Percentiles rank a stretch among this genome's conserved stretches.
phyloP scores from a whole-genome alignment of 2,329 filamentous ascomycete species.

The Sporothrix phasma region DNA sequence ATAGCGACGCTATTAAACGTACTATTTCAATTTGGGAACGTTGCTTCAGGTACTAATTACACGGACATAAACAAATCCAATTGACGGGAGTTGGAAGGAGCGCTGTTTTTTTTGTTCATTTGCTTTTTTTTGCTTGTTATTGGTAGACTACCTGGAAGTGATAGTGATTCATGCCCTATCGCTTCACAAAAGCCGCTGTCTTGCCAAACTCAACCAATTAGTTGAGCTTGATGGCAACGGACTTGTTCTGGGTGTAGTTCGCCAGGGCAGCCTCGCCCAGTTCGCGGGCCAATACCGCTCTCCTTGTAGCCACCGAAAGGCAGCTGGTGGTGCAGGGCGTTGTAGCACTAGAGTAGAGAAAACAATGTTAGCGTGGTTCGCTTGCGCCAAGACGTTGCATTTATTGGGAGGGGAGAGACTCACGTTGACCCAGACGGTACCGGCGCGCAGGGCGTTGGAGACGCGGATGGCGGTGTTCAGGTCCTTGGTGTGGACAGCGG shows the following conservation, averaged over 20 bases:
- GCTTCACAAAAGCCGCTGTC: not conserved
- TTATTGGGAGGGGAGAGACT: not conserved
- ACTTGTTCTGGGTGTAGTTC: slow-evolving; percentile 62
- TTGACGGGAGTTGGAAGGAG: no score
- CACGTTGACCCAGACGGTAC: slow-evolving; percentile 48
- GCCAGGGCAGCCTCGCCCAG: slow-evolving; percentile 56
- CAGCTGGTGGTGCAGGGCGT: slow-evolving; percentile 58
- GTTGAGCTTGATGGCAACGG: slow-evolving; percentile 45
- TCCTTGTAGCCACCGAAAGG: slow-evolving; percentile 62
- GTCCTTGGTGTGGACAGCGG: slow-evolving; percentile 72
- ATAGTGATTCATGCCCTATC: slow-evolving; percentile 3
- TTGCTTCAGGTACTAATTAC: not conserved
- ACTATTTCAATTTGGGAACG: not conserved
- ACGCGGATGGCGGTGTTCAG: slow-evolving; percentile 75
- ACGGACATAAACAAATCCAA: not conserved
- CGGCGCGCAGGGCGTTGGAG: slow-evolving; percentile 63
- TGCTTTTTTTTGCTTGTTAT: not conserved
- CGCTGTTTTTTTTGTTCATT: not conserved
- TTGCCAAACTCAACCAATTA: not conserved
- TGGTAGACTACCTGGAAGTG: not conserved
- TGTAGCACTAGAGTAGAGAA: slow-evolving; percentile 37
- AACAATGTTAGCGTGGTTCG: slow-evolving; percentile 8
- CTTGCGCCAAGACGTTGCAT: not conserved
- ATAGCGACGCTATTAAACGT: no score
- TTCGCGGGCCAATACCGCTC: slow-evolving; percentile 67